Conservation (phyloP, 352 stramenopile species). For the Phytophthora capsici region DNA sequence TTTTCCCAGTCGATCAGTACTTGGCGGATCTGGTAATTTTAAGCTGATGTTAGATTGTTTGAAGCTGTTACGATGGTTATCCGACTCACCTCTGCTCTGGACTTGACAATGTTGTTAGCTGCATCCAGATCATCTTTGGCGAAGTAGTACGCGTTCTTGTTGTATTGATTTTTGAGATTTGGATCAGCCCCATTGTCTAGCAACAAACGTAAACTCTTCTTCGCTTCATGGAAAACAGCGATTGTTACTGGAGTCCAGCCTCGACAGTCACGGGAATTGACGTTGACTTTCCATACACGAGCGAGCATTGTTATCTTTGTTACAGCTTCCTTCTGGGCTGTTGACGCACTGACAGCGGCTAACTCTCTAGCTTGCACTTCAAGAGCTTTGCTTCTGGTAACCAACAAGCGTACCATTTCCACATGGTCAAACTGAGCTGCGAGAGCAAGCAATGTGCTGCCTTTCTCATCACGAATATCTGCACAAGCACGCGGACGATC, state of each 20-base stretch:
- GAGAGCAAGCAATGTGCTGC: slow-evolving; percentile 76
- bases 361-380: slow-evolving; percentile 33
- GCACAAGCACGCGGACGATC: slow-evolving; percentile 69
- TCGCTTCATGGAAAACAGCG: slow-evolving; percentile 89
- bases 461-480: slow-evolving; percentile 83
- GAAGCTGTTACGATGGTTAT: background rate
- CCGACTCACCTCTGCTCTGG: slow-evolving; percentile 57
- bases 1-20: slow-evolving; percentile 77
- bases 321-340: slow-evolving; percentile 32
- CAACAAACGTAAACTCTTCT: slow-evolving; percentile 69
- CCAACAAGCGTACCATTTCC: slow-evolving; percentile 61
- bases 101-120: slow-evolving; percentile 84
- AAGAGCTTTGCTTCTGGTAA: slow-evolving; percentile 68
- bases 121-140: slow-evolving; percentile 90
- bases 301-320: slow-evolving; percentile 44
- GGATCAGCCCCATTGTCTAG: slow-evolving; percentile 84
- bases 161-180: slow-evolving; percentile 90
- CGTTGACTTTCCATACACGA: slow-evolving; percentile 67
- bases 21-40: slow-evolving; percentile 56
- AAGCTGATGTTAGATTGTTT: background rate
- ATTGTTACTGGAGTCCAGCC: slow-evolving; percentile 89
- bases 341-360: slow-evolving; percentile 24
- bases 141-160: slow-evolving; percentile 90
- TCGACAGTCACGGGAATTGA: slow-evolving; percentile 79
- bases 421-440: slow-evolving; percentile 74